Base-by-base conservation (phyloP, 2,329 filamentous ascomycete species). In the Colletotrichum acutatum region DNA sequence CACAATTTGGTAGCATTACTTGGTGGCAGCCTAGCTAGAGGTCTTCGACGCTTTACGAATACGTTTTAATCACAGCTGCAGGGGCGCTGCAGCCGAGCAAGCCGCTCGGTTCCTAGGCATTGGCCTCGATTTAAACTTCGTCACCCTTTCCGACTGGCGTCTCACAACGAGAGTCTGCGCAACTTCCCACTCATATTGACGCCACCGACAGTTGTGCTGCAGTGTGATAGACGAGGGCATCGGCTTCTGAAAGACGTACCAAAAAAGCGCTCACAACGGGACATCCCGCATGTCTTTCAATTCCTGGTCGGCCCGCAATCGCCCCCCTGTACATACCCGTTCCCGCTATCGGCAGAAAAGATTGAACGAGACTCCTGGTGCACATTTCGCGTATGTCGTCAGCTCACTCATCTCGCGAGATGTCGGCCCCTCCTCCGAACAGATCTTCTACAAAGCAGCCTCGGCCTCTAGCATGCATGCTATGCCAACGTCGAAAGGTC, bases 401-500 rank as follows among this genome's bases (percentile, higher is more conserved):
- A 5, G n/a, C 28, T 42, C 37, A 19, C 56, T 59, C 28, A 9
- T 12, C 9, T n/a, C 7, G 1, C 68, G 46, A 49, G 30, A 71
- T 71, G 62, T 66, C 68, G 28, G 56, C 61, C 28, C 66, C 68
- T 32, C 46, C 68, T 42, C 26, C 46, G 32, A 62, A 60, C 7
- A 71, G 60, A 46, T 26, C 62, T n/a, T 66, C 68, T 1, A 46
- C 62, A 14, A 71, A 66, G 30, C 57, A 64, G 28, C 56, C 67
- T 30, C 52, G 65, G 37, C 53, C 87, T 28, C 26, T 71, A 34
- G 68, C 68, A 12, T 90, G 88, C 75, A 86, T 89, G n/a, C 82
- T 90, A 32, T 91, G 89, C 78, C 89, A 90, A 78, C 86, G 88
- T 76, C 86, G 89, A 76, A 90, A 91, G 81, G 90, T 90, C 80